Evolutionary conservation across 495 filamentous ascomycete species (phyloP).

Genomic region (Xylaria acuta): DNA sequence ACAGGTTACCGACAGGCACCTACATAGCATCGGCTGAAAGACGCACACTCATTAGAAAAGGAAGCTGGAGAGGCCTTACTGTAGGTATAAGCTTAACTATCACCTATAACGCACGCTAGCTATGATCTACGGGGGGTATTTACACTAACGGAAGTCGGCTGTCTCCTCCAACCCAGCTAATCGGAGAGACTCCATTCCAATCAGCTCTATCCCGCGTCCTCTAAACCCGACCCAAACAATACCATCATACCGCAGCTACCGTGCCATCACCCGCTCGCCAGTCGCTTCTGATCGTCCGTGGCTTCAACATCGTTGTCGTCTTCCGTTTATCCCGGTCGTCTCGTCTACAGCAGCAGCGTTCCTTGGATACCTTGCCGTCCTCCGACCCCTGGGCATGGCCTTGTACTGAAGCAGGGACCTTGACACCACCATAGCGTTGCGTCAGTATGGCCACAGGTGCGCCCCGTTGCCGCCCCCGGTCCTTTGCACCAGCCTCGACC

Average conservation of each 20-base stretch:
- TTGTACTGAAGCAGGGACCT: background rate
- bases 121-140: constrained; percentile 4
- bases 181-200: constrained; percentile 17
- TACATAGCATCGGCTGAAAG: background rate
- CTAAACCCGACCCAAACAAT: constrained; percentile 2
- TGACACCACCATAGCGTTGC: background rate
- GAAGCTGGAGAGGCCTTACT: background rate
- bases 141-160: constrained; percentile 1
- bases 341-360: background rate
- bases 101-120: background rate
- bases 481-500: constrained; percentile 14
- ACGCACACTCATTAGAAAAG: background rate
- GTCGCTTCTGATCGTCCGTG: background rate
- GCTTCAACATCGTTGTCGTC: background rate
- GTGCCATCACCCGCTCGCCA: background rate
- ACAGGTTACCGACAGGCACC: background rate
- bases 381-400: constrained; percentile 12
- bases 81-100: too few species aligned
- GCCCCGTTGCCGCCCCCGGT: constrained; percentile 2
- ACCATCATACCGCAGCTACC: constrained; percentile 1
- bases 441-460: constrained; percentile 42
- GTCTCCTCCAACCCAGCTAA: constrained; percentile 2
- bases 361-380: background rate
- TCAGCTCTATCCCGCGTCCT: background rate
- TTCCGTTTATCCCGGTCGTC: background rate